Percentiles rank a stretch among this genome's conserved stretches.
phyloP scores from a whole-genome alignment of 1,284 basidiomycete genomes.

The Neonothopanus nambi region DNA sequence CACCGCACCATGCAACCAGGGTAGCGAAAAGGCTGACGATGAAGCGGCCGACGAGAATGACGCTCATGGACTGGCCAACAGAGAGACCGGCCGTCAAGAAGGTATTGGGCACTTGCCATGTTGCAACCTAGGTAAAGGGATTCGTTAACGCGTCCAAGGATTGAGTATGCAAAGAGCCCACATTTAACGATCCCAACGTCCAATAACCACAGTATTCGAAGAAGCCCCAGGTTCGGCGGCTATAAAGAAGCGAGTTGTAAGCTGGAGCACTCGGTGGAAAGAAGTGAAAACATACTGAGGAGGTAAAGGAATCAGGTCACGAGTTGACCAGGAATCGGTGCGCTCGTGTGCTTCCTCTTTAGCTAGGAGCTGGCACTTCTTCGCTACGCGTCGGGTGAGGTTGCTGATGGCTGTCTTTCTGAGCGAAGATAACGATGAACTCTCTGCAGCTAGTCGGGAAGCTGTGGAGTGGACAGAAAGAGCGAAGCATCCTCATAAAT shows the following conservation, averaged over 20 bases:
- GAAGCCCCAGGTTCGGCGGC: constrained; percentile 18
- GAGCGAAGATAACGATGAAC: no score
- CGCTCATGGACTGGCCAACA: constrained; percentile 20
- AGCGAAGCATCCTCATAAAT: no score
- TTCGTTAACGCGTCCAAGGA: not conserved
- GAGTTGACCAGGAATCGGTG: constrained; percentile 18
- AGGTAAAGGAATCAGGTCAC: constrained; percentile 20
- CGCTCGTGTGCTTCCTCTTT: constrained; percentile 17
- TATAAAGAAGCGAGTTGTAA: not conserved
- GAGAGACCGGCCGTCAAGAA: constrained; percentile 20
- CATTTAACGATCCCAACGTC: constrained; percentile 17
- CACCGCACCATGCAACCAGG: constrained; percentile 19
- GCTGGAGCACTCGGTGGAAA: not conserved
- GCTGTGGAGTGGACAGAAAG: no score
- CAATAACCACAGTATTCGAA: constrained; percentile 20
- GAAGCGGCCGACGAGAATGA: constrained; percentile 16
- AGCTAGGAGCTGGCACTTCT: constrained; percentile 11
- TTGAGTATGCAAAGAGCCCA: not conserved
- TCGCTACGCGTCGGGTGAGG: constrained; percentile 2
- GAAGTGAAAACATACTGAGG: constrained; percentile 11
- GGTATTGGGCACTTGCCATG: constrained; percentile 19
- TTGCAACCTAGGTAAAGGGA: constrained; percentile 10
- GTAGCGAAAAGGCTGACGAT: constrained; percentile 17
- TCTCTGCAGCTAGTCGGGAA: no score
- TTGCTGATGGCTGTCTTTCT: not conserved